Conservation (phyloP, 2,329 filamentous ascomycete species). For the Aureobasidium sp. region DNA sequence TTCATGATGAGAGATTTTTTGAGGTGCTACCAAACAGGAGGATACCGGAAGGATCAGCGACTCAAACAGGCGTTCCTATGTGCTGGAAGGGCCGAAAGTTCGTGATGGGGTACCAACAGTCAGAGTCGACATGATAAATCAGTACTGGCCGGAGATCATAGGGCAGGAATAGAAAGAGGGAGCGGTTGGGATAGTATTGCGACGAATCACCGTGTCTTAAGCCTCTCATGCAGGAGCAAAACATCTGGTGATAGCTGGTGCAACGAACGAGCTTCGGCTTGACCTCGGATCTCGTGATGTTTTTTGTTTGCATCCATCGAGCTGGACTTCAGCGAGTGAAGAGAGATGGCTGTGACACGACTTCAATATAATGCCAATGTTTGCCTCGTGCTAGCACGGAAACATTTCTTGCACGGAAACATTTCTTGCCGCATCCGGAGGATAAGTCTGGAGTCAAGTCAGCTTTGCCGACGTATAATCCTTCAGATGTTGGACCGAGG, state of each 20-base stretch:
- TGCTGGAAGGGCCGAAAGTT: neutral
- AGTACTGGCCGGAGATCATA: neutral
- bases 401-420: neutral
- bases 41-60: neutral
- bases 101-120: neutral
- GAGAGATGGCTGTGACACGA: neutral
- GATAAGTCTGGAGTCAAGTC: neutral
- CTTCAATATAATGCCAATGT: neutral
- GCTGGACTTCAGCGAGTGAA: neutral
- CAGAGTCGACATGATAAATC: neutral
- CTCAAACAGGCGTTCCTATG: neutral
- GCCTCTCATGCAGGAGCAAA: neutral
- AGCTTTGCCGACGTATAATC: neutral
- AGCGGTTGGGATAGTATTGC: neutral
- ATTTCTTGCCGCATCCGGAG: neutral
- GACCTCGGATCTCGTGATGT: slow-evolving; percentile 7
- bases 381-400: neutral
- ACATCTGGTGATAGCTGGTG: slow-evolving; percentile 6
- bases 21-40: neutral
- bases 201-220: neutral
- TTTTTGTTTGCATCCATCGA: neutral
- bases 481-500: neutral
- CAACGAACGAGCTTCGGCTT: neutral
- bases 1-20: neutral
- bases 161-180: neutral